Base-by-base conservation (phyloP, 2,329 filamentous ascomycete species). In the Alternaria gaisen region DNA sequence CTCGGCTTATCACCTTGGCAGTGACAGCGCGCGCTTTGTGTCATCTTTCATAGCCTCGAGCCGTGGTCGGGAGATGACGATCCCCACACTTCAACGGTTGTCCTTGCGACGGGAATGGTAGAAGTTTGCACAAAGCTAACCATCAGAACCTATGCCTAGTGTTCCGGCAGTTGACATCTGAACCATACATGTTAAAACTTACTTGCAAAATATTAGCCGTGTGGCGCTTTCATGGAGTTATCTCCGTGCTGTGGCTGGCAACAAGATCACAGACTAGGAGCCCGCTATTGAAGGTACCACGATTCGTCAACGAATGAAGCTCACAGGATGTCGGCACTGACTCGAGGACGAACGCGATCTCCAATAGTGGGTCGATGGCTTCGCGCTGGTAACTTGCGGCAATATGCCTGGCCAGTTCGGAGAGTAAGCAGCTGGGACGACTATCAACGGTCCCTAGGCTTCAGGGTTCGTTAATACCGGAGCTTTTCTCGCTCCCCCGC, bases 341-440 rank as follows among this genome's bases (percentile, higher is more conserved):
- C 50, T 61, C 58, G 60, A 38, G 30, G 32, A 56, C 46, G 58
- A 56, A 60, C 50, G 22, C 28, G 54, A 43, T 50, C 43, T 51
- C 47, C 54, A 44, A 54, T 40, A 56, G 51, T 48, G 28, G 47
- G 12, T 28, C 46, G 7, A 46, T 30, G 38, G 22, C 34, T 46
- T 53, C 18, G n/a, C 28, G 28, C 7, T 28, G 40, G 44, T 28
- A 38, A 40, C 36, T 16, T 34, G 22, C 36, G 24, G 24, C 56
- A 44, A n/a, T 18, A 22, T 12, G 32, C 6, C 42, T 55, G 18
- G 47, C 40, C 16, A 43, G 34, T 30, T 34, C 47, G 40, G 47
- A 53, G 22, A 43, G 32, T 16, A n/a, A 22, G 44, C n/a, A 26
- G 32, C 16, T 47, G 42, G 42, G 11, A 28, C 48, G 24, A 48